Evolutionary conservation across 495 filamentous ascomycete genomes (phyloP).

Genomic region (Xylaria curta): DNA sequence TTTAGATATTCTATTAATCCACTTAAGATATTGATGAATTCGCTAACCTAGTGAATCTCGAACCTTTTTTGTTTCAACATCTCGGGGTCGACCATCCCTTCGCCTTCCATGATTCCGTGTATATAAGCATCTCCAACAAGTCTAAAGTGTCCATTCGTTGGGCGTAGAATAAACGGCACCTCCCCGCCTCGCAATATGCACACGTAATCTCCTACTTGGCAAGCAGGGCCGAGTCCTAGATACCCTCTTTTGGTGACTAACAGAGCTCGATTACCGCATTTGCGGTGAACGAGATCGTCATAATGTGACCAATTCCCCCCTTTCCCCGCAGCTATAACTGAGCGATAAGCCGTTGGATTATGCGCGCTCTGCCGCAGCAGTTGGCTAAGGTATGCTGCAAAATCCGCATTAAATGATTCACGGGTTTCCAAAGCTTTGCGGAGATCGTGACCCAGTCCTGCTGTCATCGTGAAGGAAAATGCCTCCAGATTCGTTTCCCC

Average conservation of each 20-base stretch:
- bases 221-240: neutral
- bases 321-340: neutral
- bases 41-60: neutral
- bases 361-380: neutral
- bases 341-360: neutral
- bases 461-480: neutral
- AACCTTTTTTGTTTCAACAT: neutral
- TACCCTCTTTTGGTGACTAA: neutral
- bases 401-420: neutral
- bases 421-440: neutral
- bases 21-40: no score
- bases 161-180: neutral
- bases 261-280: neutral
- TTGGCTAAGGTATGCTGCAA: neutral
- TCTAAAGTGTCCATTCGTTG: neutral
- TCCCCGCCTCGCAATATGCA: neutral
- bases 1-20: no score
- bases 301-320: neutral
- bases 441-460: neutral
- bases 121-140: neutral
- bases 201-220: neutral
- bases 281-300: neutral
- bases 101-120: constrained; percentile 1
- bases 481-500: neutral
- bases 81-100: neutral